Percentiles rank a stretch among this genome's conserved stretches.
Evolutionary conservation across 352 stramenopile genomes (phyloP).

Genomic region (Globisporangium takayamanum): DNA sequence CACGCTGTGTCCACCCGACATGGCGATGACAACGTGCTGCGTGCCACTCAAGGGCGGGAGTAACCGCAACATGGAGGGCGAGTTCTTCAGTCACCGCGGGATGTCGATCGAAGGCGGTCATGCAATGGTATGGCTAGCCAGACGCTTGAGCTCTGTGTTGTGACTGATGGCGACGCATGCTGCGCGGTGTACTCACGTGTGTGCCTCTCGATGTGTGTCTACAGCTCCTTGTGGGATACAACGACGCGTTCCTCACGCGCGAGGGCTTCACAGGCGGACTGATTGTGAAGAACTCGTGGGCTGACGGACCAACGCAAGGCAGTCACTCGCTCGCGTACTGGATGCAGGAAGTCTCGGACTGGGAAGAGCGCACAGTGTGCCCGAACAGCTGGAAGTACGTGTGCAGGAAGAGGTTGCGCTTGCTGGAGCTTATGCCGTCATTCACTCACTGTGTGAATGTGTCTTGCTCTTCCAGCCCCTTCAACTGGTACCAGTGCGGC

Average conservation of each 20-base stretch:
- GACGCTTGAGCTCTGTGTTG: slow-evolving; percentile 1
- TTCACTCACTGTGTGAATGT: background rate
- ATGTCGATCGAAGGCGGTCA: slow-evolving; percentile 80
- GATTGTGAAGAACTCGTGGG: slow-evolving; percentile 78
- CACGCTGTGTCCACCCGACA: slow-evolving; percentile 65
- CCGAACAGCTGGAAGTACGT: slow-evolving; percentile 77
- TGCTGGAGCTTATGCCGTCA: background rate
- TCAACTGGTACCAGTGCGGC: slow-evolving; percentile 80
- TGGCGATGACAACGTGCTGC: slow-evolving; percentile 76
- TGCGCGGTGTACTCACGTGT: background rate
- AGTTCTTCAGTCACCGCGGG: slow-evolving; percentile 74
- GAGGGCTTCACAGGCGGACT: slow-evolving; percentile 69
- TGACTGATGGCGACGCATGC: background rate
- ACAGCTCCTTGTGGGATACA: slow-evolving; percentile 74
- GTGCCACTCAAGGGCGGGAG: slow-evolving; percentile 56
- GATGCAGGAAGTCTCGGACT: slow-evolving; percentile 80
- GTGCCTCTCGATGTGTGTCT: background rate
- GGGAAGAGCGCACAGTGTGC: slow-evolving; percentile 71
- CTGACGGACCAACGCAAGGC: slow-evolving; percentile 51
- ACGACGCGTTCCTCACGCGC: slow-evolving; percentile 65
- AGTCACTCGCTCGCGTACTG: slow-evolving; percentile 75
- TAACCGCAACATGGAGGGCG: slow-evolving; percentile 80
- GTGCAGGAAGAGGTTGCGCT: background rate
- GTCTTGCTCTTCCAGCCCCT: slow-evolving; percentile 32
- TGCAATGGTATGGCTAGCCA: slow-evolving; percentile 43